These are phyloP conservation scores for Spathaspora sp. DNA, from an alignment of 1,139 yeast species.

Conservation along the genomic window DNA sequence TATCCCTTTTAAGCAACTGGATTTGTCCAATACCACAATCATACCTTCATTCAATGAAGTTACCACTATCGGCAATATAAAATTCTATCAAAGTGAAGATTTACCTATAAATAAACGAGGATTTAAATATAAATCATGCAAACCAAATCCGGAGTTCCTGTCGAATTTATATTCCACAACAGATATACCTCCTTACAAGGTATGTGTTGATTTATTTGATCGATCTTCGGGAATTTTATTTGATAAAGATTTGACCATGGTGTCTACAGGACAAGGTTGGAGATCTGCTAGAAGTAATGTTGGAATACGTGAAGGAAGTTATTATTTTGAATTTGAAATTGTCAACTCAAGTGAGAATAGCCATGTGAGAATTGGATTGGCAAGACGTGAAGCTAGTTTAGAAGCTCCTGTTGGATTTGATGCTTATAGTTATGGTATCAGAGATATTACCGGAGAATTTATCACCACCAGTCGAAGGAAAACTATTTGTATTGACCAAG, in stretches of 20 bases:
- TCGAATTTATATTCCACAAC: slow-evolving; percentile 70
- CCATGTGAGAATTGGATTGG: slow-evolving; percentile 82
- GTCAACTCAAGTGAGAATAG: slow-evolving; percentile 42
- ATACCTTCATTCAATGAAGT: slow-evolving; percentile 12
- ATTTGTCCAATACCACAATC: slow-evolving; percentile 18
- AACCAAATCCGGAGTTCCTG: slow-evolving; percentile 62
- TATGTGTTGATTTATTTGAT: slow-evolving; percentile 71
- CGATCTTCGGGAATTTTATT: slow-evolving; percentile 61
- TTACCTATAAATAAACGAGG: slow-evolving; percentile 80
- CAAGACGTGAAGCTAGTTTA: slow-evolving; percentile 80
- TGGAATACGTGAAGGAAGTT: slow-evolving; percentile 73
- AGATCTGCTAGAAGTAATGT: slow-evolving; percentile 74
- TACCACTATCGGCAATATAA: slow-evolving; percentile 16
- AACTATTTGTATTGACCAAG: slow-evolving; percentile 45
- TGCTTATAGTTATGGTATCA: slow-evolving; percentile 87
- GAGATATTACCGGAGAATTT: slow-evolving; percentile 80
- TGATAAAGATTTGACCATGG: slow-evolving; percentile 40
- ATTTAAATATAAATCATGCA: slow-evolving; percentile 77
- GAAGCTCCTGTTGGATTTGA: slow-evolving; percentile 97
- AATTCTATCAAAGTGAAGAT: slow-evolving; percentile 61
- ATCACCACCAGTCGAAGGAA: slow-evolving; percentile 73
- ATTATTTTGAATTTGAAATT: slow-evolving; percentile 75
- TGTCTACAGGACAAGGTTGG: slow-evolving; percentile 73
- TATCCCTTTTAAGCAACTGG: slow-evolving; percentile 37
- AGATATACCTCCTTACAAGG: slow-evolving; percentile 66